Conservation (phyloP, 2,329 filamentous ascomycete species). For the Acrocalymma vagum region DNA sequence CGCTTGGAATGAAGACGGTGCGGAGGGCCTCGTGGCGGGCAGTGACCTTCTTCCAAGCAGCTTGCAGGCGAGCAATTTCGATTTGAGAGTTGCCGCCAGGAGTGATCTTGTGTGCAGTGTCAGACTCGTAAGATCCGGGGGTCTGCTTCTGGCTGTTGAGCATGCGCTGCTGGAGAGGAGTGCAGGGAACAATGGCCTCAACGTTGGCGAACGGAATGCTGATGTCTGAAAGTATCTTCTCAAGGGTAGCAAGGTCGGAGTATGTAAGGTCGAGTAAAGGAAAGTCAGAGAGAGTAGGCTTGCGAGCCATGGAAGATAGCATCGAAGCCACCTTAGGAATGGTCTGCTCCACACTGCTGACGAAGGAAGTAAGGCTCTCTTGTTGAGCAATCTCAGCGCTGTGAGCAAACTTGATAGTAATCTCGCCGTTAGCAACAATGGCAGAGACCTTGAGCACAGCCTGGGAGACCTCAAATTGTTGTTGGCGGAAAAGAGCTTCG, state of each 20-base stretch:
- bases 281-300: constrained; percentile 49
- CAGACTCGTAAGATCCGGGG: constrained; percentile 14
- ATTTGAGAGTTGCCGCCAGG: constrained; percentile 1
- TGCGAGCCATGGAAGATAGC: constrained; percentile 27
- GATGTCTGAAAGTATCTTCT: constrained; percentile 14
- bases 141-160: constrained; percentile 7
- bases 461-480: constrained; percentile 5
- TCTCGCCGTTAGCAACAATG: constrained; percentile 15
- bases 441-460: constrained; percentile 19
- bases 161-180: constrained; percentile 14
- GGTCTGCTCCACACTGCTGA: constrained; percentile 12
- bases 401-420: constrained; percentile 19
- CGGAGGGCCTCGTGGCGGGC: constrained; percentile 23
- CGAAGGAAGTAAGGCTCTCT: constrained; percentile 10
- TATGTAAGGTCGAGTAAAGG: constrained; percentile 53
- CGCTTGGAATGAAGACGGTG: constrained; percentile 23
- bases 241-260: constrained; percentile 32
- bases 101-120: constrained; percentile 16
- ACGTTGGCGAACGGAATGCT: constrained; percentile 11
- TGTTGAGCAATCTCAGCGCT: constrained; percentile 14
- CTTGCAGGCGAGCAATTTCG: constrained; percentile 6
- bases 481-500: constrained; percentile 5
- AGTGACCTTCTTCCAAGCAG: constrained; percentile 23
- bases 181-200: constrained; percentile 15
- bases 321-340: constrained; percentile 9